Conservation (phyloP, 306 rosid species). For the Prunus davidiana region DNA sequence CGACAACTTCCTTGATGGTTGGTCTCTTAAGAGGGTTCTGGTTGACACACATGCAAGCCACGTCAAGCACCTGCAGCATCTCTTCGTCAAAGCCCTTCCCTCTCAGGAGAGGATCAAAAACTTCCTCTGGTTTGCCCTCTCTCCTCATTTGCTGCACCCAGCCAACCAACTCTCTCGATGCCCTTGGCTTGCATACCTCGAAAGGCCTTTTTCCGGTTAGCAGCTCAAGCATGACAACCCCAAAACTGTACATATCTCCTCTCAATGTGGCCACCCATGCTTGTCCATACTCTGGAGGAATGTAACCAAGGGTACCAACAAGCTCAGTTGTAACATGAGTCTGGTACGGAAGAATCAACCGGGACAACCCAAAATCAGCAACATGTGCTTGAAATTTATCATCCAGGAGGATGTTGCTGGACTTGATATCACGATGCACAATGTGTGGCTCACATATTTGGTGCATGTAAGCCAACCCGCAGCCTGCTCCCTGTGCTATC, state of each 20-base stretch:
- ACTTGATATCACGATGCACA: slow-evolving; percentile 91
- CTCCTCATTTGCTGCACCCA: slow-evolving; percentile 81
- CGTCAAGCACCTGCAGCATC: slow-evolving; percentile 78
- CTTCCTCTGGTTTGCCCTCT: slow-evolving; percentile 73
- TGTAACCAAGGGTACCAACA: slow-evolving; percentile 94
- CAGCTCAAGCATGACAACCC: slow-evolving; percentile 91
- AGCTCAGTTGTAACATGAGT: slow-evolving; percentile 98
- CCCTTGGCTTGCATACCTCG: slow-evolving; percentile 77
- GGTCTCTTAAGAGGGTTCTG: slow-evolving; percentile 85
- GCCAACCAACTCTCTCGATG: slow-evolving; percentile 70
- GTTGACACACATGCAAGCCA: slow-evolving; percentile 86
- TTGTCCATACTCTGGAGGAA: slow-evolving; percentile 95
- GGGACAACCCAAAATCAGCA: slow-evolving; percentile 87
- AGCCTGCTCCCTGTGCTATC: slow-evolving; percentile 64
- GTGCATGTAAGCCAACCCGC: slow-evolving; percentile 89
- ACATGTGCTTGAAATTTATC: slow-evolving; percentile 81
- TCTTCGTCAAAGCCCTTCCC: slow-evolving; percentile 74
- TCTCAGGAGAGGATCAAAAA: slow-evolving; percentile 62
- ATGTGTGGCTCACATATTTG: slow-evolving; percentile 86
- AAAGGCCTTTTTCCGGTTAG: slow-evolving; percentile 86
- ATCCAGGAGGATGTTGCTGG: slow-evolving; percentile 88
- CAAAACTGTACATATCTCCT: slow-evolving; percentile 94
- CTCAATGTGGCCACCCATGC: slow-evolving; percentile 97
- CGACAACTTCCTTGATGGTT: slow-evolving; percentile 74
- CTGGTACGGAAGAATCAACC: slow-evolving; percentile 85